Percentiles rank a stretch among this genome's conserved stretches.
These are phyloP conservation scores for Pachyrhizus erosus DNA, from an alignment of 306 rosid species.

Conservation along the genomic window DNA sequence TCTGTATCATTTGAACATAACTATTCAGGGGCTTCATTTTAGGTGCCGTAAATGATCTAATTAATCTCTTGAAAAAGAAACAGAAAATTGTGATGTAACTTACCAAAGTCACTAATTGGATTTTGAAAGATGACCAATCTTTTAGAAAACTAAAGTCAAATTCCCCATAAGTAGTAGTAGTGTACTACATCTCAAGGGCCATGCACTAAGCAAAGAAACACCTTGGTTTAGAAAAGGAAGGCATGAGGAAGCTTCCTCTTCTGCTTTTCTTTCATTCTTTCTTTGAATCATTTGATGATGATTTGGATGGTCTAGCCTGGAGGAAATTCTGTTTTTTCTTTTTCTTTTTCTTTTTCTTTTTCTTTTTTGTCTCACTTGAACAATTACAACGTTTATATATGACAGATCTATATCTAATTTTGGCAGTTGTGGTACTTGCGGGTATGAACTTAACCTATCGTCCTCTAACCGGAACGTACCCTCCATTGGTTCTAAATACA, in stretches of 20 bases:
- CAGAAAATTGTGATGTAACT: background rate
- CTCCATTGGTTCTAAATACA: conserved; percentile 78
- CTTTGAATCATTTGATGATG: background rate
- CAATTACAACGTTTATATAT: background rate
- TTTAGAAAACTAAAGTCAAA: too few species aligned
- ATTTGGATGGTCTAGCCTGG: too few species aligned
- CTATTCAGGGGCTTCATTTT: background rate
- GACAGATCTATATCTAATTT: background rate
- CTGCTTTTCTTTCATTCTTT: background rate
- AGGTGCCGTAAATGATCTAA: background rate
- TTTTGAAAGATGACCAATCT: background rate
- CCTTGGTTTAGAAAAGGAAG: too few species aligned
- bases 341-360: too few species aligned
- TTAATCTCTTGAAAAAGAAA: background rate
- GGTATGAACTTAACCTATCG: conserved; percentile 82
- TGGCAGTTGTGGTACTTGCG: conserved; percentile 87
- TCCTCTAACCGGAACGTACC: conserved; percentile 77
- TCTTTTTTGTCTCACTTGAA: too few species aligned
- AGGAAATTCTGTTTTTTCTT: too few species aligned
- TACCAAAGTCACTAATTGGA: background rate
- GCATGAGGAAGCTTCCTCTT: background rate
- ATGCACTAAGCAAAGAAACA: too few species aligned
- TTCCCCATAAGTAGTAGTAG: too few species aligned
- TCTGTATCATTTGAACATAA: background rate
- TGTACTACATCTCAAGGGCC: too few species aligned